Base-by-base conservation (phyloP, 2,329 filamentous ascomycete species). In the Penicillium sp. region DNA sequence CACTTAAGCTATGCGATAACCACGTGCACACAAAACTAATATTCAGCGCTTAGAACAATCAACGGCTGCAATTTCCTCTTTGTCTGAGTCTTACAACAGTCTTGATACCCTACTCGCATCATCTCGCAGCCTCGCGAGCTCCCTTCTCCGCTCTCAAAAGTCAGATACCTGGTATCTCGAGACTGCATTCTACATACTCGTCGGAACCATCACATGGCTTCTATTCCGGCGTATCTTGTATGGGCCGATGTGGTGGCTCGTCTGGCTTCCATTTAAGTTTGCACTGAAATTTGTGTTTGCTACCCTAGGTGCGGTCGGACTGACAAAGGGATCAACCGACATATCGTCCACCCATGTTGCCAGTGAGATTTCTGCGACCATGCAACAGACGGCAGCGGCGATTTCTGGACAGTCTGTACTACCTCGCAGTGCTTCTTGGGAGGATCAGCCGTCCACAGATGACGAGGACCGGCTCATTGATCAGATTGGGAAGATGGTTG, bases 151-250 rank as follows among this genome's bases (percentile, higher is more conserved):
- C 56, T 94, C 89, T 58, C 90, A 95, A 69, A 99, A 99, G 79
- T 94, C 88, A 60, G 94, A 99, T 69, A 96, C 92, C 2, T 99
- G 94, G 94, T 99, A 99, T 70, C 82, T 99, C 31, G 88, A 94
- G 73, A 95, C 89, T 34, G 85, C 92, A 2, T 85, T 97, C 60
- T 95, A 92, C 69, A 80, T 96, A 62, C 81, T 97, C 15, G 66
- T 88, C 21, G 82, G 76, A 6, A 96, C 91, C 1, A 85, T 92
- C 39, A 79, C 78, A 28, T 99, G 94, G 94, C 80, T 99, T 7
- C 68, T 96, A 6, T 96, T 95, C 66, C 80, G 94, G 26, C 79
- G 94, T 42, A 78, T 93, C 38, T 68, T 99, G 7, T 99, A 95
- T 75, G 93, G 94, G 0, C 94, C 94, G 1, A 73, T 90, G 52